Base-by-base conservation (phyloP, 345 rosid genomes). In the Syzygium aqueum region DNA sequence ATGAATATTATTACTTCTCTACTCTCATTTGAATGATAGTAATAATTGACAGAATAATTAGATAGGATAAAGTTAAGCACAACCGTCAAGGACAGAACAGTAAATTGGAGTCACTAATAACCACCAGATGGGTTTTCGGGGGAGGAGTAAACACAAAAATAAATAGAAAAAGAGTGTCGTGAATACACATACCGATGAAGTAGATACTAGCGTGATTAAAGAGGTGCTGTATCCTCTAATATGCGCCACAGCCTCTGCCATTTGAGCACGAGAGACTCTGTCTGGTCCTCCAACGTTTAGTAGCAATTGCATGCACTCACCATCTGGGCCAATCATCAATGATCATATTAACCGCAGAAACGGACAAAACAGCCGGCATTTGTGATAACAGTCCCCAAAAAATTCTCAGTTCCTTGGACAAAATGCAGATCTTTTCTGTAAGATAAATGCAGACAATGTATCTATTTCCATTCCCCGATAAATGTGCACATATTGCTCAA, bases 201-300 rank as follows among this genome's bases (percentile, higher is more conserved):
- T 96, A 87, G 98, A 92, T 37, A 95, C 94, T 63, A 91, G 90
- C 86, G 92, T 95, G 90, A 96, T 95, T 89, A 93, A 92, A 51
- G 97, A 92, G 33, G 89, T 37, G 88, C 86, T 86, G 84, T 95
- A 87, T 89, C 98, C 98, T 91, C 94, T 91, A 85, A 94, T 85
- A 84, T 91, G 88, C 28, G 97, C 97, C 87, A 96, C 97, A 28
- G 89, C 89, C 91, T 97, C 93, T 1, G 99, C 99, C 98, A 97
- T 97, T 88, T 96, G 93, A 93, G 93, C 95, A 82, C 97, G 97
- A 65, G 98, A 97, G 19, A 95, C 92, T 87, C 98, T 93, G 84
- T 97, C 95, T 1, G 95, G 97, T 88, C 98, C 98, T 85, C 97
- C 98, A 86, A 94, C 92, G 88, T 97, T 97, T 84, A 97, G 89